Base-by-base conservation (phyloP, 129 eudicot species). In the Escallonia herrerae region DNA sequence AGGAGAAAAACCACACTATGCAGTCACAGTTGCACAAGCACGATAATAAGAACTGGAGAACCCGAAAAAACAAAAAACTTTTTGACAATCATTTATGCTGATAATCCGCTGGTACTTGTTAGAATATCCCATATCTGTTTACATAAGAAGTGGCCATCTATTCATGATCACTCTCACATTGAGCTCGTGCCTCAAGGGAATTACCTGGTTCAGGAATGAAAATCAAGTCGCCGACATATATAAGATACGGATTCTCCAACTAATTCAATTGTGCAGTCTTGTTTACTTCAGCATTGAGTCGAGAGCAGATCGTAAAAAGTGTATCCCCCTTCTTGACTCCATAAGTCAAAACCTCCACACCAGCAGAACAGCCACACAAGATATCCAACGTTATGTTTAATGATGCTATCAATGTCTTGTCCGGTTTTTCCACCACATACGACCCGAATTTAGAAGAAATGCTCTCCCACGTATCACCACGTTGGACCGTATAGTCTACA, bases 171-270 rank as follows among this genome's bases (percentile, higher is more conserved):
- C 56, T 51, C n/a, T 10, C 15, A 51, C n/a, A 51, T 51, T 3
- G 56, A 51, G 56, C 56, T 12, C 15, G 7, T 5, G 58, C 9
- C 58, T 54, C 5, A 9, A 22, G 33, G 33, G 33, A 22, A 22
- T 22, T 12, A 64, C 69, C 69, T 64, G 69, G 45, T 50, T 37
- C 69, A 64, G 69, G 58, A 15, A 64, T 48, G 69, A 48, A 64
- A 11, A 64, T 40, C 13, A 64, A 3, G 3, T 47, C 45, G 14
- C 67, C 67, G 47, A 42, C 15, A 44, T n/a, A 22, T 45, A 63
- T 63, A 45, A 63, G 55, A 6, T 10, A 3, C 15, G 42, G 67
- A 33, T 63, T 46, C 40, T 44, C 43, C 67, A 63, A 10, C 7
- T 63, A 15, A 48, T 63, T 63, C 43, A 63, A 46, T 45, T 45